These are phyloP conservation scores for Pseudogymnoascus sp. DNA, from an alignment of 2,329 filamentous ascomycete genomes.

Conservation along the genomic window DNA sequence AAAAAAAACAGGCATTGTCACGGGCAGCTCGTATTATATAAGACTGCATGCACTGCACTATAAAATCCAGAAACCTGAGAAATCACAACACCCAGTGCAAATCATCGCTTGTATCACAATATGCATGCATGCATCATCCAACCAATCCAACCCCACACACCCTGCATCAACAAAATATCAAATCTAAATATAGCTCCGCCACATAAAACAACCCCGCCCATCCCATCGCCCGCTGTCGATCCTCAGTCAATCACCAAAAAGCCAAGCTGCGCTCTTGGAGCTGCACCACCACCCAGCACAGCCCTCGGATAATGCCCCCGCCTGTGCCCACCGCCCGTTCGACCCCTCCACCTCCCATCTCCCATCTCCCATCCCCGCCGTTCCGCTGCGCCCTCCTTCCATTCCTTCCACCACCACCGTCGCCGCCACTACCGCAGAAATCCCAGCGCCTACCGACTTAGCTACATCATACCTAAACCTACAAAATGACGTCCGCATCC, in stretches of 20 bases:
- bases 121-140: background rate
- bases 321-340: background rate
- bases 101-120: background rate
- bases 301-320: background rate
- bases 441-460: background rate
- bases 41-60: background rate
- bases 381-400: background rate
- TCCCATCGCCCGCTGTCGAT: background rate
- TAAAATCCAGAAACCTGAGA: background rate
- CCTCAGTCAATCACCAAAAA: background rate
- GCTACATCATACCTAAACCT: background rate
- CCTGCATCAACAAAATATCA: background rate
- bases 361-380: background rate
- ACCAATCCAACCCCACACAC: background rate
- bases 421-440: background rate
- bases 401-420: background rate
- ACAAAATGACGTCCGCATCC: background rate
- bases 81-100: background rate
- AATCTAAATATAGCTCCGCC: background rate
- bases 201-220: background rate
- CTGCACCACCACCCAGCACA: background rate
- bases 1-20: background rate
- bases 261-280: background rate
- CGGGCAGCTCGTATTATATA: background rate
- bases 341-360: background rate